A percentile compares a stretch with the other conserved stretches of the same genome.
Evolutionary conservation across 2,329 filamentous ascomycete species (phyloP).

Genomic region (Teratosphaeria nubilosa): DNA sequence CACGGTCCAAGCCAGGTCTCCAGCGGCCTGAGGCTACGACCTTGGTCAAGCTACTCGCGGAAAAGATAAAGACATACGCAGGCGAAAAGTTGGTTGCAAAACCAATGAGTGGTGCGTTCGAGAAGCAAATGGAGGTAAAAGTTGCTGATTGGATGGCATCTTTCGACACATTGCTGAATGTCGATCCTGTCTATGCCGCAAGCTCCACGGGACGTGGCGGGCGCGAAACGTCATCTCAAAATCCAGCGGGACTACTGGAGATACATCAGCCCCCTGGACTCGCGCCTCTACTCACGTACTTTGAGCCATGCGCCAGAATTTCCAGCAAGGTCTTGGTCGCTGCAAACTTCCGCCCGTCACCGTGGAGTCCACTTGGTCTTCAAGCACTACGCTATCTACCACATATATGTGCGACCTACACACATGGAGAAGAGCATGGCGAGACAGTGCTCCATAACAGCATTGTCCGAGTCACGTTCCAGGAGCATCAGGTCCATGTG

Average conservation of each 20-base stretch:
- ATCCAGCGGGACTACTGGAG: not conserved
- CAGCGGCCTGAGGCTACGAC: not conserved
- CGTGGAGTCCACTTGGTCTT: conserved; percentile 4
- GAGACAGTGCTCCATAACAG: not conserved
- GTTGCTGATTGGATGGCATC: not conserved
- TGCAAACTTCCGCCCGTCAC: conserved; percentile 10
- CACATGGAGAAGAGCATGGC: not conserved
- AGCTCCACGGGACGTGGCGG: too few relatives aligned
- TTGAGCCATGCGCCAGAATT: conserved; percentile 1
- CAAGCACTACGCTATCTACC: conserved; percentile 6
- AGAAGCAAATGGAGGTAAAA: not conserved
- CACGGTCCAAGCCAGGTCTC: too few relatives aligned
- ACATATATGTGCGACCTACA: conserved; percentile 6
- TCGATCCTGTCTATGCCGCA: too few relatives aligned
- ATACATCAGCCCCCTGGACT: conserved; percentile 3
- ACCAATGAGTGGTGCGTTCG: not conserved
- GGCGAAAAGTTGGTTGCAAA: not conserved
- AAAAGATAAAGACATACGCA: too few relatives aligned
- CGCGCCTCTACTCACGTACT: conserved; percentile 10
- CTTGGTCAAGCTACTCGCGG: not conserved
- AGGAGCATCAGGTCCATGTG: conserved; percentile 5
- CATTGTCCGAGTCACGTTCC: not conserved
- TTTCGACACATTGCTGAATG: not conserved
- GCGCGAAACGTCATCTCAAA: too few relatives aligned
- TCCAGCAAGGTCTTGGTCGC: conserved; percentile 1